phyloP scores from a whole-genome alignment of 441 rosid genomes.

The Euphorbia schlechtendalii region DNA sequence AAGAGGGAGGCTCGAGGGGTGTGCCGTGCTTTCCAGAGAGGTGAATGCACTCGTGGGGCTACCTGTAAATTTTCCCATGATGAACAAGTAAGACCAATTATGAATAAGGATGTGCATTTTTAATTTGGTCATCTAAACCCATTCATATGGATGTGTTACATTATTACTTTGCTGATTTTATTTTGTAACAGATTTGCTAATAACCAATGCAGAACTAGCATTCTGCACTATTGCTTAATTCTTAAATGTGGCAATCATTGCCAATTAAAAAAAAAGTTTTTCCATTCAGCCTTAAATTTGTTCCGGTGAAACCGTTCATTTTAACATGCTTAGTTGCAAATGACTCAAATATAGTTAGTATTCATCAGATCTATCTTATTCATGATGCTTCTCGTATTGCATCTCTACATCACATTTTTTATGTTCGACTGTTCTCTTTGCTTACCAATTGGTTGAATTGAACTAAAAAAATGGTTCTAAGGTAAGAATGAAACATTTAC shows the following conservation, averaged over 20 bases:
- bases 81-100: constrained; percentile 51
- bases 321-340: not conserved
- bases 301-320: not conserved
- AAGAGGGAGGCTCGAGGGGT: constrained; percentile 90
- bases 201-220: not conserved
- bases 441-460: not conserved
- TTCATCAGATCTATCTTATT: not conserved
- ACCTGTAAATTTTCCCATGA: constrained; percentile 88
- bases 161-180: not conserved
- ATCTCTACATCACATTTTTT: not conserved
- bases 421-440: not conserved
- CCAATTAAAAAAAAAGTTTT: not conserved
- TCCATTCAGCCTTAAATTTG: not conserved
- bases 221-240: not conserved
- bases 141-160: not conserved
- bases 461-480: not conserved
- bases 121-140: not conserved
- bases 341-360: not conserved
- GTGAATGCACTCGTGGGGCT: constrained; percentile 82
- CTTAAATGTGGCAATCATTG: not conserved
- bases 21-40: constrained; percentile 86
- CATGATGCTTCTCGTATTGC: not conserved
- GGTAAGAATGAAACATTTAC: not conserved
- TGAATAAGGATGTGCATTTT: not conserved
- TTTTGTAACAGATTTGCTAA: not conserved